Percentiles rank a stretch among this genome's conserved stretches.
These are phyloP conservation scores for Boletus huronensis DNA, from an alignment of 768 basidiomycete genomes.

Conservation along the genomic window DNA sequence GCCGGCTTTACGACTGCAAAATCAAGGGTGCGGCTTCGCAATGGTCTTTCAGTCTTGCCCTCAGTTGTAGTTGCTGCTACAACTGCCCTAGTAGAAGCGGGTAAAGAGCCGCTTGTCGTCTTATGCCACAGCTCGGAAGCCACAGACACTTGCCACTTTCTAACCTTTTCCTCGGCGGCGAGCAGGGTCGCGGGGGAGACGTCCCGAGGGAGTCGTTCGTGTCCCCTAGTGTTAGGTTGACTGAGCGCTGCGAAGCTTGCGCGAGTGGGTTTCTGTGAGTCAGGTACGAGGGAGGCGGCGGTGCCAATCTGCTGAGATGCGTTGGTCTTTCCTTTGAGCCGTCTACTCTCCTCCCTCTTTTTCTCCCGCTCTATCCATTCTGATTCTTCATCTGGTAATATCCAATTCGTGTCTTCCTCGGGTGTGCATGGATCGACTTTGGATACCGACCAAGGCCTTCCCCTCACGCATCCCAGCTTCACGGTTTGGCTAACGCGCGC, in stretches of 20 bases:
- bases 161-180: conserved; percentile 35
- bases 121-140: conserved; percentile 19
- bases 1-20: conserved; percentile 45
- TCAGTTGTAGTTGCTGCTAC: conserved; percentile 4
- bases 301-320: conserved; percentile 6
- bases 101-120: neutral
- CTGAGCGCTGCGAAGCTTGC: neutral
- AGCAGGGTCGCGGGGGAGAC: conserved; percentile 27
- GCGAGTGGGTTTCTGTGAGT: conserved; percentile 1
- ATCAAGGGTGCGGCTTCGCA: conserved; percentile 31
- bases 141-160: conserved; percentile 34
- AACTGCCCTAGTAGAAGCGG: conserved; percentile 5
- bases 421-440: conserved; percentile 19
- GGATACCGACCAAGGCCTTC: conserved; percentile 28
- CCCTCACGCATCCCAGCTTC: conserved; percentile 39
- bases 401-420: conserved; percentile 29
- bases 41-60: conserved; percentile 15
- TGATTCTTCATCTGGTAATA: conserved; percentile 46
- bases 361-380: conserved; percentile 49
- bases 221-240: neutral
- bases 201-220: conserved; percentile 1
- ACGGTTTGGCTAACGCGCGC: conserved; percentile 38
- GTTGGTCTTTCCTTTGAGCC: conserved; percentile 17
- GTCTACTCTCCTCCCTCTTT: conserved; percentile 20
- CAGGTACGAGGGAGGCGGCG: neutral